Percentiles rank a stretch among this genome's conserved stretches.
Evolutionary conservation across 2,329 filamentous ascomycete species (phyloP).

Genomic region (Hypoxylon sp.): DNA sequence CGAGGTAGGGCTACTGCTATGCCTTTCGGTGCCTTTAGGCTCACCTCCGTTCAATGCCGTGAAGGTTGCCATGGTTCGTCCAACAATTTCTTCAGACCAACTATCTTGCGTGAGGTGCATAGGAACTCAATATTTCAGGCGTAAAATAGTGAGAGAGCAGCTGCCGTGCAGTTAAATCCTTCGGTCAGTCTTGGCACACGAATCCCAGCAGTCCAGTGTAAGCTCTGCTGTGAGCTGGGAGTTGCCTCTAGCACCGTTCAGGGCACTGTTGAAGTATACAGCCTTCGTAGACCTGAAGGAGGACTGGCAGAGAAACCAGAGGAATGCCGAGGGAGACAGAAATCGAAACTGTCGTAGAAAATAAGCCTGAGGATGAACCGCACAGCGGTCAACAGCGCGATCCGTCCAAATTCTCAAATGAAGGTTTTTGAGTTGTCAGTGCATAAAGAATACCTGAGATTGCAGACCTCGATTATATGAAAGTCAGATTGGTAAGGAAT

Average conservation of each 20-base stretch:
- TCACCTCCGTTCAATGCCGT: constrained; percentile 48
- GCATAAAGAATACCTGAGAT: constrained; percentile 17
- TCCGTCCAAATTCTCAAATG: constrained; percentile 14
- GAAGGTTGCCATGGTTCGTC: constrained; percentile 47
- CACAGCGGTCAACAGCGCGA: constrained; percentile 14
- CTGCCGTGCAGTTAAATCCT: constrained; percentile 12
- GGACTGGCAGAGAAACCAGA: constrained; percentile 8
- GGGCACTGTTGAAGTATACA: constrained; percentile 8
- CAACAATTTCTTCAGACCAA: constrained; percentile 42
- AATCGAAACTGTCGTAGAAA: constrained; percentile 4
- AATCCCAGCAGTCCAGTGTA: constrained; percentile 10
- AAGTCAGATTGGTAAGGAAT: constrained; percentile 7
- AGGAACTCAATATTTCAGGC: constrained; percentile 30
- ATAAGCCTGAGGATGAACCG: constrained; percentile 12
- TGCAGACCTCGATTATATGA: constrained; percentile 11
- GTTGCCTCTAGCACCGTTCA: constrained; percentile 1
- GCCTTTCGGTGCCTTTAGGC: constrained; percentile 39
- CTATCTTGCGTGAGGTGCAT: constrained; percentile 41
- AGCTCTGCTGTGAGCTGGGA: constrained; percentile 2
- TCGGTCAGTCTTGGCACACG: constrained; percentile 16
- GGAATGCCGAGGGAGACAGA: constrained; percentile 1
- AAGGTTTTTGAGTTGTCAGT: constrained; percentile 13
- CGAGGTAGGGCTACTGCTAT: constrained; percentile 39
- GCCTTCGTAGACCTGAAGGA: constrained; percentile 1
- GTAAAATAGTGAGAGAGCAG: neutral